A percentile compares a stretch with the other conserved stretches of the same genome.
These are phyloP conservation scores for Gnetum montanum DNA, from an alignment of 75 land plant species.

Conservation along the genomic window DNA sequence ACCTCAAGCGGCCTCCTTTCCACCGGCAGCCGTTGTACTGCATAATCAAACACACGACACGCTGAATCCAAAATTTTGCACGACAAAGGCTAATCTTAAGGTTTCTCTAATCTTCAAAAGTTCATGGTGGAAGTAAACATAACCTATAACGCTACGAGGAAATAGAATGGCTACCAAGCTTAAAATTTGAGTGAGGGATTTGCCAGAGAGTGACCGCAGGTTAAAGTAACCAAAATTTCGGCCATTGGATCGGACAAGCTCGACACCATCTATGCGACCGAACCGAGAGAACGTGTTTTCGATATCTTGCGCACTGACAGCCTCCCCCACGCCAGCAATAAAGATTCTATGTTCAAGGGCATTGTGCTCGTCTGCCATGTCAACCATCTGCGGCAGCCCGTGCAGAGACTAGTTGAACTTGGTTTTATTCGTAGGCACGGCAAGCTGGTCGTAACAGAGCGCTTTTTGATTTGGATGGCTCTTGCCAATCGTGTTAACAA, in stretches of 20 bases:
- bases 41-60: conserved; percentile 1
- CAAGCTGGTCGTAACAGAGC: too few species aligned
- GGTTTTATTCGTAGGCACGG: too few species aligned
- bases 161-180: conserved; percentile 47
- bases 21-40: conserved; percentile 98
- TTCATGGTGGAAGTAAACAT: too few species aligned
- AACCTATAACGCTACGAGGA: too few species aligned
- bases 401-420: too few species aligned
- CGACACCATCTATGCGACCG: conserved; percentile 44
- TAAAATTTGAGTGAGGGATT: conserved; percentile 65
- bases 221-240: conserved; percentile 82
- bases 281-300: conserved; percentile 43
- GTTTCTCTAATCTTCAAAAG: too few species aligned
- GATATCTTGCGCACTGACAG: conserved; percentile 48
- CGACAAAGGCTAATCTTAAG: not conserved
- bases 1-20: conserved; percentile 78
- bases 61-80: not conserved
- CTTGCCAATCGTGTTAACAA: too few species aligned
- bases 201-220: conserved; percentile 43
- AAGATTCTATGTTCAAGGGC: too few species aligned
- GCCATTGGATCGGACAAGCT: conserved; percentile 54
- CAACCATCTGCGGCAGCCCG: too few species aligned
- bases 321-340: conserved; percentile 71
- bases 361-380: too few species aligned
- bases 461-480: too few species aligned